These are phyloP conservation scores for Epichloe hybrida DNA, from an alignment of 2,329 filamentous ascomycete species.

Conservation along the genomic window DNA sequence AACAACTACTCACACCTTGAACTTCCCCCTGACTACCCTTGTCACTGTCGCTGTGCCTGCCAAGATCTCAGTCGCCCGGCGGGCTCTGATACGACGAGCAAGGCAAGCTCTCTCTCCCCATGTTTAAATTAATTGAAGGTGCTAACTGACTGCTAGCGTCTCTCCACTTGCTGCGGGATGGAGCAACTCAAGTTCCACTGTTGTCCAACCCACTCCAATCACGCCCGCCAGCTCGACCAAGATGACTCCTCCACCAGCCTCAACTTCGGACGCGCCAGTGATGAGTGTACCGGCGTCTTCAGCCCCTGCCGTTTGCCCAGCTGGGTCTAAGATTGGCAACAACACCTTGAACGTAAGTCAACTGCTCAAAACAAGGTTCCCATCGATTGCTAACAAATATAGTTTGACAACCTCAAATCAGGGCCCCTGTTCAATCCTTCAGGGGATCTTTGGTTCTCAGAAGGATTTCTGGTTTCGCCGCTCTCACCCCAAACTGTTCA, in stretches of 20 bases:
- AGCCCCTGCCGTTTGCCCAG: constrained; percentile 14
- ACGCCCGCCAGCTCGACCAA: background rate
- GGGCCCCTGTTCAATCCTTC: constrained; percentile 27
- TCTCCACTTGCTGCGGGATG: constrained; percentile 10
- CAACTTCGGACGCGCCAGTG: background rate
- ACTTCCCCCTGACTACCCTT: constrained; percentile 26
- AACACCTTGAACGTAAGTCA: constrained; percentile 23
- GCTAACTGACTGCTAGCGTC: constrained; percentile 9
- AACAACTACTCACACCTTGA: constrained; percentile 27
- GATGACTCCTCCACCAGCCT: background rate
- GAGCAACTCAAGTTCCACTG: constrained; percentile 18
- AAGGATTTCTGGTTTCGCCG: constrained; percentile 26
- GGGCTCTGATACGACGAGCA: constrained; percentile 18
- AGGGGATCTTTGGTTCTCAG: constrained; percentile 28
- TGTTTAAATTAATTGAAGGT: background rate
- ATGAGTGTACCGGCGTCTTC: constrained; percentile 3
- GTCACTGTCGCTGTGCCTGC: constrained; percentile 18
- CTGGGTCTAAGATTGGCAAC: constrained; percentile 23
- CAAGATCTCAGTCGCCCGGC: constrained; percentile 8
- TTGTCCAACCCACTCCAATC: background rate
- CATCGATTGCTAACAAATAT: constrained; percentile 7
- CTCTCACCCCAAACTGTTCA: constrained; percentile 19
- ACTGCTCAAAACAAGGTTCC: background rate
- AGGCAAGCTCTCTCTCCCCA: constrained; percentile 13
- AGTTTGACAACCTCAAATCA: constrained; percentile 24